These are phyloP conservation scores for Aegilops bicornis DNA, from an alignment of 176 grass and related monocot species.

Conservation along the genomic window DNA sequence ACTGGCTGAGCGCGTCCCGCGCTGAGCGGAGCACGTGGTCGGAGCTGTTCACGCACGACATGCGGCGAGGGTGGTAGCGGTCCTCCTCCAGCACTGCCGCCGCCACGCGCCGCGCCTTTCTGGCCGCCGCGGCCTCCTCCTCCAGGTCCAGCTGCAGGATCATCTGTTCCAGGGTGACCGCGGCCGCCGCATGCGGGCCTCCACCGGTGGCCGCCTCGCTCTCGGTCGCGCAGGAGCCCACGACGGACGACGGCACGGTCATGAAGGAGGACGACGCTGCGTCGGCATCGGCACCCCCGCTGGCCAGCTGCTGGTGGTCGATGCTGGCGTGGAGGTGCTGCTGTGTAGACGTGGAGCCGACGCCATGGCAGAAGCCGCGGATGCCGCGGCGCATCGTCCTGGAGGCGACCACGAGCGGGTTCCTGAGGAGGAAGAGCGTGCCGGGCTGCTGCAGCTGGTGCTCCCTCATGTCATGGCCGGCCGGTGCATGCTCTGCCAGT, in stretches of 20 bases:
- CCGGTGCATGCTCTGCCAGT: neutral
- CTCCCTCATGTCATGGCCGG: neutral
- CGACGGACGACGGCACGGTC: constrained; percentile 35
- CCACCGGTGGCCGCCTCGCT: constrained; percentile 19
- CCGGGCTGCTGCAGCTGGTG: neutral
- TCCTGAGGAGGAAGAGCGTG: constrained; percentile 43
- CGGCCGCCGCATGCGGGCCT: neutral
- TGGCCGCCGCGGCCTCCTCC: constrained; percentile 54
- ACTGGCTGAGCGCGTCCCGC: constrained; percentile 71
- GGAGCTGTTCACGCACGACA: constrained; percentile 82
- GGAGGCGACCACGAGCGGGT: neutral
- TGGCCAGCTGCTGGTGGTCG: constrained; percentile 15
- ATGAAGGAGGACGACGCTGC: constrained; percentile 44
- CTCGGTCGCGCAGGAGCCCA: constrained; percentile 52
- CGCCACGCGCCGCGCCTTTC: constrained; percentile 32
- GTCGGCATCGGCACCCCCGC: neutral
- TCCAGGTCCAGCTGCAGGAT: constrained; percentile 92
- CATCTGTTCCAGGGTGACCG: constrained; percentile 83
- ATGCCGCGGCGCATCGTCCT: constrained; percentile 57
- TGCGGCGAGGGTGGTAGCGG: constrained; percentile 45
- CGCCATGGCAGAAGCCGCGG: constrained; percentile 62
- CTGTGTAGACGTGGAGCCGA: constrained; percentile 64
- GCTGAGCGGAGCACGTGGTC: constrained; percentile 79
- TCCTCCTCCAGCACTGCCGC: neutral
- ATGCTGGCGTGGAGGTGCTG: constrained; percentile 35